phyloP scores from a whole-genome alignment of 768 basidiomycete species.

The Amanita rimosa region DNA sequence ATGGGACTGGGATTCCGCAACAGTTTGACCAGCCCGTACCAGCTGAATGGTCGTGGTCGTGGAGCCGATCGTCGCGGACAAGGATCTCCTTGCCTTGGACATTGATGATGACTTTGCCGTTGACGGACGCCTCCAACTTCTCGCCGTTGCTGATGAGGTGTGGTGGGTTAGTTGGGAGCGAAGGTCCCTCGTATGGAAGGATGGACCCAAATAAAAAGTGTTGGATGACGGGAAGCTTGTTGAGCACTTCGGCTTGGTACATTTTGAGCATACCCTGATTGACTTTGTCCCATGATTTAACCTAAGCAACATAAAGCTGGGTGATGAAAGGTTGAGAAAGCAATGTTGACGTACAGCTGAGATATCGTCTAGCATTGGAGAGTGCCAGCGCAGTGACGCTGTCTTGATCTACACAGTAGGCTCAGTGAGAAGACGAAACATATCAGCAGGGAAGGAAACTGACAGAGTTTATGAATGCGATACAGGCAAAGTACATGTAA shows the following conservation, averaged over 20 bases:
- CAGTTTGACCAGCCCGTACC: conserved; percentile 74
- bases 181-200: conserved; percentile 54
- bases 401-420: conserved; percentile 66
- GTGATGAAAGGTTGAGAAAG: not conserved
- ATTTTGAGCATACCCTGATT: conserved; percentile 97
- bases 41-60: conserved; percentile 27
- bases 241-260: conserved; percentile 92
- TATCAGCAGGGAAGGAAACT: conserved; percentile 12
- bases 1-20: conserved; percentile 84
- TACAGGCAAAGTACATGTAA: conserved; percentile 97
- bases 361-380: conserved; percentile 98
- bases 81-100: conserved; percentile 42
- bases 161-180: conserved; percentile 17
- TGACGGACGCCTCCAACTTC: conserved; percentile 8
- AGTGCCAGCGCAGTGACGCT: conserved; percentile 93
- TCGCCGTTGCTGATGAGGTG: conserved; percentile 1
- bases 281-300: conserved; percentile 94
- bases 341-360: conserved; percentile 47
- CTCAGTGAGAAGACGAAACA: not conserved
- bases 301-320: conserved; percentile 21
- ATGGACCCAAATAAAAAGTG: conserved; percentile 92
- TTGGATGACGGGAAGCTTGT: conserved; percentile 91
- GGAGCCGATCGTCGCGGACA: conserved; percentile 13
- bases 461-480: conserved; percentile 91
- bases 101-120: conserved; percentile 19